Percentiles rank a stretch among this genome's conserved stretches.
These are phyloP conservation scores for Mesembryanthemum crystallinum DNA, from an alignment of 148 eudicot species.

Conservation along the genomic window DNA sequence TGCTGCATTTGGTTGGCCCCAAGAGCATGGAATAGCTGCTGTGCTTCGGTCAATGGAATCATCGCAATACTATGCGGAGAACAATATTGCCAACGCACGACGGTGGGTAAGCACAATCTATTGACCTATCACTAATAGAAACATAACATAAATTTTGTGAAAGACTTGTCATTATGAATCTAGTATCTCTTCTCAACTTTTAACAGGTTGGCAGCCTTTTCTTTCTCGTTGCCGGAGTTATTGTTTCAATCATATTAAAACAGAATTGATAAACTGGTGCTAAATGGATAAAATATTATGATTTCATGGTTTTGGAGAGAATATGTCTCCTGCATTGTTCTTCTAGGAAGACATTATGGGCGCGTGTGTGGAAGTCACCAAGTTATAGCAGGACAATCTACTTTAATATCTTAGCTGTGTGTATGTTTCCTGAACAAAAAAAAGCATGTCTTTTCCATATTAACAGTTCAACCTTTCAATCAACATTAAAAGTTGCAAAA, in stretches of 20 bases:
- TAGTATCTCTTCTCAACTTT: background rate
- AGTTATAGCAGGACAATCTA: background rate
- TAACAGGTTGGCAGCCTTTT: background rate
- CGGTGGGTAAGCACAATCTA: constrained; percentile 84
- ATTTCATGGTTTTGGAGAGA: background rate
- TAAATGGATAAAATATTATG: background rate
- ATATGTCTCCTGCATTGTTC: background rate
- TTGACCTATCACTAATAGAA: background rate
- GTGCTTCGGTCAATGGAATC: constrained; percentile 95
- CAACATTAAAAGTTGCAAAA: background rate
- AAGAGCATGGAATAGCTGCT: constrained; percentile 43
- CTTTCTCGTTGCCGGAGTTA: background rate
- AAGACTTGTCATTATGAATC: background rate
- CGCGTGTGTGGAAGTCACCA: background rate
- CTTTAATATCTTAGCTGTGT: background rate
- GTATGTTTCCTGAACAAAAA: background rate
- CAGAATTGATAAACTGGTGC: background rate
- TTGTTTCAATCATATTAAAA: background rate
- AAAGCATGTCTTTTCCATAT: background rate
- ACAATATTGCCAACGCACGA: constrained; percentile 71
- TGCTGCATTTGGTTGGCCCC: constrained; percentile 71
- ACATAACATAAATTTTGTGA: background rate
- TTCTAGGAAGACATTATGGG: background rate
- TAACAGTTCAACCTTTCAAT: background rate
- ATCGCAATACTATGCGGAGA: constrained; percentile 76